Conservation (phyloP, 768 basidiomycete species). For the Rhodosporidiobolus odoratus region DNA sequence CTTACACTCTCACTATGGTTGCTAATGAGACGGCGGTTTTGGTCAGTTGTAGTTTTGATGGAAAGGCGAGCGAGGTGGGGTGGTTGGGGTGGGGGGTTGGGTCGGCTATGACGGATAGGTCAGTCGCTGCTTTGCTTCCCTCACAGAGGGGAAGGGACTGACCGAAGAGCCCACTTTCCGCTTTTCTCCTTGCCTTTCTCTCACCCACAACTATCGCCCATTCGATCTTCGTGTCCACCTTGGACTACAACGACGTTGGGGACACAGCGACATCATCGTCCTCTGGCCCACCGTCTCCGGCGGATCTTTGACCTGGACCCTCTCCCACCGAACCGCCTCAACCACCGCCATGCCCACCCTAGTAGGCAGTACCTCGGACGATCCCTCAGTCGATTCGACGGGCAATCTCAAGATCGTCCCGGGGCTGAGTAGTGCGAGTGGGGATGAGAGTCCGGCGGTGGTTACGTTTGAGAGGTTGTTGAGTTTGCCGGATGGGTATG, state of each 20-base stretch:
- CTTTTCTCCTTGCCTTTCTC: background rate
- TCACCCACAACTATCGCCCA: too few relatives aligned
- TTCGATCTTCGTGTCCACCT: background rate
- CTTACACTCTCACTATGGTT: slow-evolving; percentile 14
- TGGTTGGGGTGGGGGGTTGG: slow-evolving; percentile 17
- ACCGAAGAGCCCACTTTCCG: too few relatives aligned
- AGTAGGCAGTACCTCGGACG: background rate
- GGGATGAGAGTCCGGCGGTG: slow-evolving; percentile 8
- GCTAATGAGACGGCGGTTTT: slow-evolving; percentile 20
- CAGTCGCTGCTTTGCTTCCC: too few relatives aligned
- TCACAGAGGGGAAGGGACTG: too few relatives aligned
- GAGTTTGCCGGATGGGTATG: background rate
- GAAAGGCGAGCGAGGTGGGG: background rate
- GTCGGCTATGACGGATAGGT: slow-evolving; percentile 23
- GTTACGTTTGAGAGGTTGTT: slow-evolving; percentile 23
- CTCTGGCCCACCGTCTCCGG: slow-evolving; percentile 23
- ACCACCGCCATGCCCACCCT: slow-evolving; percentile 18
- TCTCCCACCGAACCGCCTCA: slow-evolving; percentile 27
- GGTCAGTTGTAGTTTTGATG: background rate
- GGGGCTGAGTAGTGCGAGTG: background rate
- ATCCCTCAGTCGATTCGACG: background rate
- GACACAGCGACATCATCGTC: slow-evolving; percentile 26
- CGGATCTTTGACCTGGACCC: slow-evolving; percentile 15
- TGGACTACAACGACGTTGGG: too few relatives aligned
- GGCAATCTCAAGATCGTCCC: slow-evolving; percentile 9